Conservation (phyloP, 768 basidiomycete genomes). For the Leccinum subgranulosum region DNA sequence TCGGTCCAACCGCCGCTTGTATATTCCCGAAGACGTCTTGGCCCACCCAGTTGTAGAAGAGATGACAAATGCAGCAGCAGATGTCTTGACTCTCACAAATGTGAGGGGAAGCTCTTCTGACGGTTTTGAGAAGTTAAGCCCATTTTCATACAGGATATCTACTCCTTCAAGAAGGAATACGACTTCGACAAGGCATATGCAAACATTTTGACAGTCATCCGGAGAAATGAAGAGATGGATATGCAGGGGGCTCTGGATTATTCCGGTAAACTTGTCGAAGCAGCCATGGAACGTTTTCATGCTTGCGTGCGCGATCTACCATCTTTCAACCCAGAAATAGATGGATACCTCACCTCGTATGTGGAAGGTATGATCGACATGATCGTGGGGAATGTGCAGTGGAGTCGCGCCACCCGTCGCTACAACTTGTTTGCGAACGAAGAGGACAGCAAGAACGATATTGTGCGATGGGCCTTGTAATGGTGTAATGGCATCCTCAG, state of each 20-base stretch:
- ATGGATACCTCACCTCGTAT: neutral
- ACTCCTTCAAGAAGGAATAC: neutral
- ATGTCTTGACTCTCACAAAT: neutral
- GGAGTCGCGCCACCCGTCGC: neutral
- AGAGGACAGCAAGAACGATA: neutral
- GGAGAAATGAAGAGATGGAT: neutral
- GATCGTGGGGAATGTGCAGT: neutral
- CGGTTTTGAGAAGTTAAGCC: neutral
- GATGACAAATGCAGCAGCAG: neutral
- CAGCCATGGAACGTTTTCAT: neutral
- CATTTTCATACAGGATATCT: neutral
- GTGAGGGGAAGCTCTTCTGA: neutral
- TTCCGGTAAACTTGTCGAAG: neutral
- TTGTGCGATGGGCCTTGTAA: too few relatives aligned
- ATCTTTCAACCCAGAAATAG: neutral
- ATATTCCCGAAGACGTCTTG: neutral
- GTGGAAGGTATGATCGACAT: neutral
- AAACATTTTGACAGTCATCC: neutral
- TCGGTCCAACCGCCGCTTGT: neutral
- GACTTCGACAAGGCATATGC: neutral
- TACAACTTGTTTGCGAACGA: neutral
- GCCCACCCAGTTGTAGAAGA: neutral
- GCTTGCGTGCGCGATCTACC: neutral
- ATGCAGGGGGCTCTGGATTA: neutral
- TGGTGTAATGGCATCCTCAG: too few relatives aligned